A percentile compares a stretch with the other conserved stretches of the same genome.
Evolutionary conservation across 345 rosid species (phyloP).

Genomic region (Dipteronia dyeriana): DNA sequence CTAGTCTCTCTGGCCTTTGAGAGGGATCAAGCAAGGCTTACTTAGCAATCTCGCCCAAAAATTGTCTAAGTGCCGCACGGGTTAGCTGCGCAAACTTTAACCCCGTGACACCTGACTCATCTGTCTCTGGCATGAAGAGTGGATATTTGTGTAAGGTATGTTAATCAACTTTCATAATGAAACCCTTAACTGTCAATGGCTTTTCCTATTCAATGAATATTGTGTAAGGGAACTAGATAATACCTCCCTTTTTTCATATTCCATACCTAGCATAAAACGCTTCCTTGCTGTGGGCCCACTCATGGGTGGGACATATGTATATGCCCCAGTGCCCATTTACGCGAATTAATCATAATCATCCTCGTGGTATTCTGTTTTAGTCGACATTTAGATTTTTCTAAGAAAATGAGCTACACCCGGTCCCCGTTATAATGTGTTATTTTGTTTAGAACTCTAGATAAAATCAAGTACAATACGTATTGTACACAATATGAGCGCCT

Average conservation of each 20-base stretch:
- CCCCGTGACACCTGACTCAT: no score
- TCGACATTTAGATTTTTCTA: neutral
- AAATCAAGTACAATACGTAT: no score
- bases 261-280: neutral
- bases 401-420: neutral
- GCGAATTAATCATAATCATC: no score
- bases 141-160: slow-evolving; percentile 50
- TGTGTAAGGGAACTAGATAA: slow-evolving; percentile 3
- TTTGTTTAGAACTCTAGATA: neutral
- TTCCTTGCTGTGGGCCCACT: neutral
- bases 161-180: slow-evolving; percentile 13
- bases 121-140: slow-evolving; percentile 39
- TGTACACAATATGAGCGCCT: neutral
- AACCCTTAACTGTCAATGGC: slow-evolving; percentile 6
- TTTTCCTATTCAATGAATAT: slow-evolving; percentile 1
- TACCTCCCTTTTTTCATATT: neutral
- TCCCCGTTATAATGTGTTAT: neutral
- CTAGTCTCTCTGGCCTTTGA: no score
- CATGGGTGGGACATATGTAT: no score
- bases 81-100: no score
- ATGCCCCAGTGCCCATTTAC: no score
- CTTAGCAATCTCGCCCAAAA: no score
- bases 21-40: no score
- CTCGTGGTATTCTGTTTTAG: no score
- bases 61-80: no score